Conservation (phyloP, 257 asterid species). For the Solanum gandarillasii region DNA sequence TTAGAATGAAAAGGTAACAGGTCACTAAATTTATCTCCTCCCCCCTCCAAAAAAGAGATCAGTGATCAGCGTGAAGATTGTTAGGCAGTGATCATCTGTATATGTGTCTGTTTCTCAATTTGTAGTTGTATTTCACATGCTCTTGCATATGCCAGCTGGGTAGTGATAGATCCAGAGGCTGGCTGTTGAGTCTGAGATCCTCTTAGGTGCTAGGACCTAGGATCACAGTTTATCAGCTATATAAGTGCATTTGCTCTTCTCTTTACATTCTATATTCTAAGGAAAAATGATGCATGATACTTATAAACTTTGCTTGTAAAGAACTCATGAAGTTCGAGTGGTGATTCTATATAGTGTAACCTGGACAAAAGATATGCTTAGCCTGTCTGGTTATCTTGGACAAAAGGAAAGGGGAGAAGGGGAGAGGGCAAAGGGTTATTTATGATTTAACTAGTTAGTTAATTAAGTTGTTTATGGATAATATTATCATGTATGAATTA, state of each 20-base stretch:
- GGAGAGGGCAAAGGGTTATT: neutral
- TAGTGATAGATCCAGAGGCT: neutral
- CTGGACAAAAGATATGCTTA: neutral
- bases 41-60: neutral
- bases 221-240: neutral
- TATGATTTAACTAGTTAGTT: neutral
- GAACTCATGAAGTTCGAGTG: neutral
- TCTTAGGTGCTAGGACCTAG: neutral
- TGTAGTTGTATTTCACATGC: neutral
- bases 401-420: neutral
- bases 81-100: neutral
- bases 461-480: neutral
- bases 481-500: neutral
- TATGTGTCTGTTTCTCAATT: neutral
- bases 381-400: neutral
- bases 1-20: neutral
- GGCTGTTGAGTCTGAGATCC: neutral
- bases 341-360: neutral
- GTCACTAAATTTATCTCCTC: neutral
- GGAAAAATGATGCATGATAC: neutral
- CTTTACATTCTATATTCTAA: neutral
- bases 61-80: neutral
- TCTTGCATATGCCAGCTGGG: neutral
- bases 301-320: neutral
- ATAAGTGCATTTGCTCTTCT: neutral